phyloP scores from a whole-genome alignment of 2,329 filamentous ascomycete species.

The Orbilia oligospora region DNA sequence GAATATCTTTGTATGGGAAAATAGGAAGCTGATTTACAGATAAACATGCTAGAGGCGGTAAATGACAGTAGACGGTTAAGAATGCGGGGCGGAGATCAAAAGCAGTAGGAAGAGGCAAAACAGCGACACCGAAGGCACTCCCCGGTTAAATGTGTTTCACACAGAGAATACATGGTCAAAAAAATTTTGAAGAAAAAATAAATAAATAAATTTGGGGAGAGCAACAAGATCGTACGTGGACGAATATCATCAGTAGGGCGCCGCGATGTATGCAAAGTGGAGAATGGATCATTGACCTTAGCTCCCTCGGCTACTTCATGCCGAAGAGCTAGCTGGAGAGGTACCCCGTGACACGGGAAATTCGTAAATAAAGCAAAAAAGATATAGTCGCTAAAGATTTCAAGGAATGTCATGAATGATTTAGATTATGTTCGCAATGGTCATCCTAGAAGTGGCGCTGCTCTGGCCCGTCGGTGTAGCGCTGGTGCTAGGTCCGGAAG shows the following conservation, averaged over 20 bases:
- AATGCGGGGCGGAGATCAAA: slow-evolving; percentile 41
- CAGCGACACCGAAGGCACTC: slow-evolving; percentile 41
- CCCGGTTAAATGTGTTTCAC: slow-evolving; percentile 61
- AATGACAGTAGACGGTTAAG: slow-evolving; percentile 46
- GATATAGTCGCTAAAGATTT: slow-evolving; percentile 56
- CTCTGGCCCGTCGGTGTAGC: slow-evolving; percentile 35
- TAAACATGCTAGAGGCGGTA: slow-evolving; percentile 56
- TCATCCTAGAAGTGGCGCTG: slow-evolving; percentile 59
- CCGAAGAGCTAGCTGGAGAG: slow-evolving; percentile 48
- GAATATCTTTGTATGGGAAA: slow-evolving; percentile 30
- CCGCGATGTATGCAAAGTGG: slow-evolving; percentile 57
- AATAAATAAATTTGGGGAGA: too few species aligned
- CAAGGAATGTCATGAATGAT: slow-evolving; percentile 24
- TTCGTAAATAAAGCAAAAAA: slow-evolving; percentile 43
- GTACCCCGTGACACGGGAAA: slow-evolving; percentile 53
- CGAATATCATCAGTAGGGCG: slow-evolving; percentile 48
- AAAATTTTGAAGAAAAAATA: slow-evolving; percentile 20
- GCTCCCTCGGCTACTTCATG: slow-evolving; percentile 57
- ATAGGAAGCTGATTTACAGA: slow-evolving; percentile 56
- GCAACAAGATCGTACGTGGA: slow-evolving; percentile 34
- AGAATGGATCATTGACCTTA: slow-evolving; percentile 44
- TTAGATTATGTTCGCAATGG: slow-evolving; percentile 60
- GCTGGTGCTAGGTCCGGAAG: slow-evolving; percentile 37
- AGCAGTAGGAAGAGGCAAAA: slow-evolving; percentile 33
- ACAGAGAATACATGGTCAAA: slow-evolving; percentile 6